Base-by-base conservation (phyloP, 805 yeast species). In the Wickerhamiella slavikovae region DNA sequence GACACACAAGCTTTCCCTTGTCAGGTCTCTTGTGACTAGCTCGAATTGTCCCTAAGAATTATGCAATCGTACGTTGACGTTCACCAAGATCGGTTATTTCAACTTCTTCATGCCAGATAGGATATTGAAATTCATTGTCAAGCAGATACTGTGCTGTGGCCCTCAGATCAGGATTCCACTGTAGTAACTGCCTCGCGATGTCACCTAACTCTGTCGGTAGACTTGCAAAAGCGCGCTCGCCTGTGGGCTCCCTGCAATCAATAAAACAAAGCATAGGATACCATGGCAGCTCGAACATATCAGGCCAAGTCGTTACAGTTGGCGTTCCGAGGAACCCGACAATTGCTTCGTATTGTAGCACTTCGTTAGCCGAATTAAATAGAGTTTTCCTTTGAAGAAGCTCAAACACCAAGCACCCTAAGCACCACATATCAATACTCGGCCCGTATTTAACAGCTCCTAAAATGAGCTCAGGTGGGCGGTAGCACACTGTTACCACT, bases 391-490 rank as follows among this genome's bases (percentile, higher is more conserved):
- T 66, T 2, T 72, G 65, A 44, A 78, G 80, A 22, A 89, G 50
- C 48, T 89, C 96, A 17, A 80, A 64, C 35, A 89, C 55, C 16
- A 89, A 57, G 54, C 96, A 89, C 2, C 98, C 98, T 36, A 80
- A 71, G 0, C 96, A 94, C 98, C 98, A 89, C 40, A 80, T 71
- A 47, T 89, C 98, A 7, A 89, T 89, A 42, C 78, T 93, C 24
- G 80, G 55, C 0, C 83, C 89, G 51, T 89, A 89, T 34, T 71
- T 72, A 0, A 96, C 83, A 0, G 93, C 71, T 1, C 98, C 98
- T 34, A 89, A 52, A 22, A 89, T 55, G 19, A 89, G 60, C 49
- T 85, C 98, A 0, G 96, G 96, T 1, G 98, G 98, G 35, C 98
- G 64, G 49, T 89, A 85, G 98, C 98, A 89, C 22, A 89, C 57